These are phyloP conservation scores for Astrocystis sublimbata DNA, from an alignment of 495 filamentous ascomycete genomes.

Conservation along the genomic window DNA sequence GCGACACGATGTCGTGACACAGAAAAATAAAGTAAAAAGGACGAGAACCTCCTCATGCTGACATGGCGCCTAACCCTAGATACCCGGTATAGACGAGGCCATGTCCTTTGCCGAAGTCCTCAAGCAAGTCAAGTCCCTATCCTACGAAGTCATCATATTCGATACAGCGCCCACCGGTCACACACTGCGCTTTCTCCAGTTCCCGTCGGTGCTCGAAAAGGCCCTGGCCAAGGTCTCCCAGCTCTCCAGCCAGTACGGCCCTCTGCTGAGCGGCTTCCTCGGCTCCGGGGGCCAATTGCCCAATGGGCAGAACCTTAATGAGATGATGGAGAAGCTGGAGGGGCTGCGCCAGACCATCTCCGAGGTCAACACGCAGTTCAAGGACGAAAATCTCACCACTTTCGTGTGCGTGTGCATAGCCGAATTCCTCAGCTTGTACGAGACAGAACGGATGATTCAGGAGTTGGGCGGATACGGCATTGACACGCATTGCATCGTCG, in stretches of 20 bases:
- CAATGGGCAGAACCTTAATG: conserved; percentile 86
- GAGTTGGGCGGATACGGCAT: conserved; percentile 92
- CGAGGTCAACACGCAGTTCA: conserved; percentile 98
- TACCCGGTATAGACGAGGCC: conserved; percentile 97
- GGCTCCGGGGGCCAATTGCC: conserved; percentile 77
- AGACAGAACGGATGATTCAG: conserved; percentile 99
- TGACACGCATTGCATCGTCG: conserved; percentile 95
- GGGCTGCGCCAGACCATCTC: conserved; percentile 85
- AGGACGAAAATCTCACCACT: conserved; percentile 91
- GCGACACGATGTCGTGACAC: not conserved
- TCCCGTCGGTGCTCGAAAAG: conserved; percentile 97
- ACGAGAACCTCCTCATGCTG: not conserved
- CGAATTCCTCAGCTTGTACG: conserved; percentile 95
- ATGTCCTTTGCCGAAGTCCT: conserved; percentile 99
- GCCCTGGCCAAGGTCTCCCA: conserved; percentile 95
- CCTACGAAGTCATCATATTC: conserved; percentile 98
- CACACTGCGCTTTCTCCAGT: conserved; percentile 98
- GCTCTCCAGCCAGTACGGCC: conserved; percentile 90
- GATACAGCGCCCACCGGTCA: conserved; percentile 99
- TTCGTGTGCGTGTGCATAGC: conserved; percentile 99
- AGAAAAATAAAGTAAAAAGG: not conserved
- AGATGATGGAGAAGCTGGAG: conserved; percentile 94
- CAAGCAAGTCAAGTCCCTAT: conserved; percentile 99
- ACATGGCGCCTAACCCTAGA: conserved; percentile 55
- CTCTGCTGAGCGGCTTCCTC: conserved; percentile 90